phyloP scores from a whole-genome alignment of 495 filamentous ascomycete species.

The Hypomontagnella submonticulosa region DNA sequence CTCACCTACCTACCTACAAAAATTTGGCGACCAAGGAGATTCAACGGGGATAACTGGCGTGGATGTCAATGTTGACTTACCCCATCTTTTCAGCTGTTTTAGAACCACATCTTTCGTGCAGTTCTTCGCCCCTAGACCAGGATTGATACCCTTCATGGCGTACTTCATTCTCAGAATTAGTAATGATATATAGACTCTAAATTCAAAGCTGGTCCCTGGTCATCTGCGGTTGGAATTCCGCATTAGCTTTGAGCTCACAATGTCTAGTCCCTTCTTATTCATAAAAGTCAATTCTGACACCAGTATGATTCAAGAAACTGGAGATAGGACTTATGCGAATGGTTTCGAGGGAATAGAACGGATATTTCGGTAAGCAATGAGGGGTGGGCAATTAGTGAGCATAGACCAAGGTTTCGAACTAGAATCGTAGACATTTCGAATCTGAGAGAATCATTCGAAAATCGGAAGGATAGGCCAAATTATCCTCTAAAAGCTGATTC shows the following conservation, averaged over 20 bases:
- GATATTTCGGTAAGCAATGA: not conserved
- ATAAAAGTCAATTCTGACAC: slow-evolving; percentile 7
- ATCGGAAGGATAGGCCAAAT: not conserved
- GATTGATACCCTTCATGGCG: slow-evolving; percentile 42
- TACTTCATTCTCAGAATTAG: slow-evolving; percentile 34
- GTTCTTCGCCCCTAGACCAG: slow-evolving; percentile 32
- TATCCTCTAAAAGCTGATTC: slow-evolving; percentile 5
- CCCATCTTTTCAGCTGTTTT: slow-evolving; percentile 22
- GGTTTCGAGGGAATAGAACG: not conserved
- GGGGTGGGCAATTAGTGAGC: slow-evolving; percentile 7
- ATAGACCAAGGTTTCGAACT: slow-evolving; percentile 21
- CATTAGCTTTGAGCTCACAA: slow-evolving; percentile 2
- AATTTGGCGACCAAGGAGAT: slow-evolving; percentile 35
- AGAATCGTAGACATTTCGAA: slow-evolving; percentile 1
- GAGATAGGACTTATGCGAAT: slow-evolving; percentile 1
- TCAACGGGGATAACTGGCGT: slow-evolving; percentile 18
- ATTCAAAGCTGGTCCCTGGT: slow-evolving; percentile 33
- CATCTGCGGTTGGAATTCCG: not conserved
- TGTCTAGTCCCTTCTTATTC: slow-evolving; percentile 11
- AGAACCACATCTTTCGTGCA: slow-evolving; percentile 17
- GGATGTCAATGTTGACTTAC: slow-evolving; percentile 28
- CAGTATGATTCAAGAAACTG: slow-evolving; percentile 16
- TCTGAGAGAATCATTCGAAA: not conserved
- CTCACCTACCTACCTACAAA: no score
- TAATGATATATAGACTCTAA: slow-evolving; percentile 42